Evolutionary conservation across 176 grass and related monocot genomes (phyloP).

Genomic region (Phoenix dactylifera): DNA sequence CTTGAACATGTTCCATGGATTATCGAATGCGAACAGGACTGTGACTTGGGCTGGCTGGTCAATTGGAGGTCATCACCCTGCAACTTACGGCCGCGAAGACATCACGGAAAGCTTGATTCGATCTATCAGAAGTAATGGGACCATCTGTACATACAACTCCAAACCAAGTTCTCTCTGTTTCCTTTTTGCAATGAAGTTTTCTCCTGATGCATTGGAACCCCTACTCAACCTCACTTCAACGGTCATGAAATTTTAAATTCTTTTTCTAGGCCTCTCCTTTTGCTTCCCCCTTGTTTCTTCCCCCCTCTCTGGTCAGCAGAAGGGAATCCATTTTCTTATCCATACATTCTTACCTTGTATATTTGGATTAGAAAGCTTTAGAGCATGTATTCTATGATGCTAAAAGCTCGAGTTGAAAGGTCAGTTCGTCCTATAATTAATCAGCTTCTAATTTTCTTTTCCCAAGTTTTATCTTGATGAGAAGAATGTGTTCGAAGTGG

Average conservation of each 20-base stretch:
- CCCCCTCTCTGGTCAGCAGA: too few relatives aligned
- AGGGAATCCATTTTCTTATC: too few relatives aligned
- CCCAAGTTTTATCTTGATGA: too few relatives aligned
- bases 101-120: background rate
- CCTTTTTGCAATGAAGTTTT: slow-evolving; percentile 4
- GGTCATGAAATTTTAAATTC: background rate
- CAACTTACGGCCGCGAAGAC: background rate
- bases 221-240: slow-evolving; percentile 1
- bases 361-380: too few relatives aligned
- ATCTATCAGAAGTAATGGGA: background rate
- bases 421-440: too few relatives aligned
- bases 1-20: slow-evolving; percentile 3
- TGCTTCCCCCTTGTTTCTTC: too few relatives aligned
- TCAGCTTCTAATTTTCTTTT: too few relatives aligned
- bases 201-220: slow-evolving; percentile 1
- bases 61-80: background rate
- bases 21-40: background rate
- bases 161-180: background rate
- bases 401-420: too few relatives aligned
- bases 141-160: slow-evolving; percentile 3
- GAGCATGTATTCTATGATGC: too few relatives aligned
- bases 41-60: slow-evolving; percentile 6
- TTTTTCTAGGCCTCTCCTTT: too few relatives aligned
- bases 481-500: too few relatives aligned
- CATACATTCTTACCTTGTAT: too few relatives aligned